Conservation (phyloP, 139 green algal genomes). For the Spirogloea muscicola region DNA sequence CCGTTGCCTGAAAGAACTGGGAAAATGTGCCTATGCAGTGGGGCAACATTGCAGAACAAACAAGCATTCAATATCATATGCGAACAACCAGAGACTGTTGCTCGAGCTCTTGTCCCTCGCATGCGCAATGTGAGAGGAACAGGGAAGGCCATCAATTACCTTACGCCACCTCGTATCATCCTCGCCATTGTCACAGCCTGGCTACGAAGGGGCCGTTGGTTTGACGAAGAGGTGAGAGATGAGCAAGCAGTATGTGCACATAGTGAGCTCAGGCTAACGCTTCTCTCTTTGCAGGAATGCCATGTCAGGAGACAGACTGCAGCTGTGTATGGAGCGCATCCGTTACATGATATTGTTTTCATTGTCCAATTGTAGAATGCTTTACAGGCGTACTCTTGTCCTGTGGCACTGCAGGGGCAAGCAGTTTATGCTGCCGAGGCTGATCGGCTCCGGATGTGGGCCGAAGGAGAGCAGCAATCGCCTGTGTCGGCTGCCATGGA, state of each 20-base stretch:
- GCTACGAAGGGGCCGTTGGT: constrained; percentile 63
- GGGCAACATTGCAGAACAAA: constrained; percentile 23
- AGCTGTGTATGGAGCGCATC: too few species aligned
- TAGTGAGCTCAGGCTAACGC: too few species aligned
- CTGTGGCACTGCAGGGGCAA: constrained; percentile 23
- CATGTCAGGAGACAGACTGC: too few species aligned
- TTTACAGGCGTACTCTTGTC: too few species aligned
- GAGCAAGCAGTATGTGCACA: too few species aligned
- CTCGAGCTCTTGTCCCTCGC: constrained; percentile 73
- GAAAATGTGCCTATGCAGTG: constrained; percentile 18
- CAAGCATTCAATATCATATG: constrained; percentile 86
- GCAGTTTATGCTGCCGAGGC: constrained; percentile 40
- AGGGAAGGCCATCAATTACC: constrained; percentile 58
- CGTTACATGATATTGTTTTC: too few species aligned
- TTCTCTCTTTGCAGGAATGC: too few species aligned
- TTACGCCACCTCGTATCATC: constrained; percentile 63
- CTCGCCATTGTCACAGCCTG: constrained; percentile 60
- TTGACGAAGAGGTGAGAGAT: constrained; percentile 62
- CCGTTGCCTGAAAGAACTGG: background rate
- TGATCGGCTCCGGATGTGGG: constrained; percentile 25
- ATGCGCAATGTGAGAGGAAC: constrained; percentile 58
- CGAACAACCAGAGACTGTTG: constrained; percentile 81
- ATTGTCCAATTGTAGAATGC: too few species aligned
- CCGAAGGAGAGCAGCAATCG: background rate
- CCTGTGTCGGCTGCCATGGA: constrained; percentile 18